Evolutionary conservation across 495 filamentous ascomycete genomes (phyloP).

Genomic region (Neurospora sp.): DNA sequence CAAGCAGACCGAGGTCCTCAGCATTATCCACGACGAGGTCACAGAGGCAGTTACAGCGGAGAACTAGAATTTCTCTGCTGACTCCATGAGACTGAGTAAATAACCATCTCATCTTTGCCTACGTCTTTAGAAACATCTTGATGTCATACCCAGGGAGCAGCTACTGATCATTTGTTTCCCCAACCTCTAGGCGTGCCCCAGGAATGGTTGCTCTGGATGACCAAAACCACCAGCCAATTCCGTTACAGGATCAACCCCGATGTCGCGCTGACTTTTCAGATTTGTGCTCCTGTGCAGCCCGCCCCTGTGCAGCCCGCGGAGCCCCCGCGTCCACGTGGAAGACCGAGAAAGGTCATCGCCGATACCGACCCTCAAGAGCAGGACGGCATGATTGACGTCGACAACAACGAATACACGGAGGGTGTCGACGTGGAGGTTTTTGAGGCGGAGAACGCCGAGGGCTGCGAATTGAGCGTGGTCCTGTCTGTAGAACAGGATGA

Average conservation of each 20-base stretch:
- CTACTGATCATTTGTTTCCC: background rate
- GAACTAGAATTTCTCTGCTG: background rate
- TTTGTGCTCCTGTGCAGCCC: background rate
- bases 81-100: background rate
- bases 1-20: background rate
- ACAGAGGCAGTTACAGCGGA: background rate
- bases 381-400: background rate
- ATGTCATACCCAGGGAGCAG: background rate
- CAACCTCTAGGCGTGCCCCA: background rate
- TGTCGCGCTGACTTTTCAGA: background rate
- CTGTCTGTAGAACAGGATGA: background rate
- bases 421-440: background rate
- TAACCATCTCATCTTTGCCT: background rate
- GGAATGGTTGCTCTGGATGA: background rate
- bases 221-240: background rate
- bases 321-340: background rate
- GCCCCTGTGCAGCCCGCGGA: background rate
- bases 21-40: background rate
- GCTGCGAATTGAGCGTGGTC: background rate
- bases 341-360: background rate
- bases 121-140: background rate
- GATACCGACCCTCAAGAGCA: background rate
- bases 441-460: background rate
- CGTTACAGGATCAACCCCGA: background rate
- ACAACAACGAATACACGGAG: background rate